Percentiles rank a stretch among this genome's conserved stretches.
Conservation (phyloP, 2,329 filamentous ascomycete genomes). For the Penicillium corylophilum region DNA sequence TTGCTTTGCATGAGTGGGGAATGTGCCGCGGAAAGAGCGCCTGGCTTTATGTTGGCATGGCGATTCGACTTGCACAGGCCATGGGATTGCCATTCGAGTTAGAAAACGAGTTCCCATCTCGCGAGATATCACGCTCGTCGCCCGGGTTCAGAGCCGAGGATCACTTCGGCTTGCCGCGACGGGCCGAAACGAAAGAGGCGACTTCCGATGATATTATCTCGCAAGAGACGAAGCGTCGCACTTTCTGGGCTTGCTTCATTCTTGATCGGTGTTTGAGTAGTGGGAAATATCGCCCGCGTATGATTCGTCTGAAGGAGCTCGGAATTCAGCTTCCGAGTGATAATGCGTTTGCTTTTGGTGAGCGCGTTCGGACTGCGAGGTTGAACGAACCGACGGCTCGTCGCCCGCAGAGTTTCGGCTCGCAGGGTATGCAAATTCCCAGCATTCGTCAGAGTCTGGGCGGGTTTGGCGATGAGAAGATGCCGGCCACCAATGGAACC, state of each 20-base stretch:
- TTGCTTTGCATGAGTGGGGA: slow-evolving; percentile 59
- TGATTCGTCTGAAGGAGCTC: slow-evolving; percentile 52
- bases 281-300: slow-evolving; percentile 55
- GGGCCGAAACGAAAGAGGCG: slow-evolving; percentile 37
- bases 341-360: slow-evolving; percentile 55
- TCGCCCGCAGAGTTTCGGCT: slow-evolving; percentile 40
- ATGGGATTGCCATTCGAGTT: slow-evolving; percentile 48
- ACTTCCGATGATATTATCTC: slow-evolving; percentile 51
- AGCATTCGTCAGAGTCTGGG: slow-evolving; percentile 43
- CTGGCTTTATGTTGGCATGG: slow-evolving; percentile 52
- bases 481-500: slow-evolving; percentile 31
- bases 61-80: slow-evolving; percentile 46
- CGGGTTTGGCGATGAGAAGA: slow-evolving; percentile 39
- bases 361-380: slow-evolving; percentile 53
- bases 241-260: slow-evolving; percentile 60
- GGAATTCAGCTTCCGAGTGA: slow-evolving; percentile 58
- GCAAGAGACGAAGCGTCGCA: slow-evolving; percentile 55
- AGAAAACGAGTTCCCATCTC: slow-evolving; percentile 48
- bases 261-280: slow-evolving; percentile 57
- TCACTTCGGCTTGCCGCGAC: slow-evolving; percentile 37
- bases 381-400: slow-evolving; percentile 46
- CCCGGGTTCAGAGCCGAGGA: slow-evolving; percentile 39
- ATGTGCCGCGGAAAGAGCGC: slow-evolving; percentile 54
- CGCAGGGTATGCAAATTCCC: slow-evolving; percentile 44
- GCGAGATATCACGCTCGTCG: slow-evolving; percentile 41